Base-by-base conservation (phyloP, 768 basidiomycete species). In the Boletus subcaerulescens region DNA sequence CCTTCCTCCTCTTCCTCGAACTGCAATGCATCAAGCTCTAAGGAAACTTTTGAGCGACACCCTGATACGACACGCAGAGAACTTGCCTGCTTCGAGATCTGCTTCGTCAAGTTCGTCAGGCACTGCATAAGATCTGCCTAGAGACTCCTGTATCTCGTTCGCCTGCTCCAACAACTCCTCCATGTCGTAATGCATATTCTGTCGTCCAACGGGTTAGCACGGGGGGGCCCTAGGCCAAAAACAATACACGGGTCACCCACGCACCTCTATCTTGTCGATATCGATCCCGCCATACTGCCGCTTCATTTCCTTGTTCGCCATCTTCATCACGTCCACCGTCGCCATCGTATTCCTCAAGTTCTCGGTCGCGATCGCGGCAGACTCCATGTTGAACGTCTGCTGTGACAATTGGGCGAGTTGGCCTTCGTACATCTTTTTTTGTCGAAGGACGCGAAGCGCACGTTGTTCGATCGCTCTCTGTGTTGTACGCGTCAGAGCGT, bases 301-400 rank as follows among this genome's bases (percentile, higher is more conserved):
- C 76, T 84, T 84, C 74, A 99, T 81, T 71, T 98, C 95, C 76
- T 95, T 98, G 75, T 98, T 98, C 17, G 97, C 95, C 17, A 80
- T 66, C 68, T 93, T 84, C 94, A 99, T 98, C 6, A 94, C 97
- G 60, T 97, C 93, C 29, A 98, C 84, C 0, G 97, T 98, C 13
- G 93, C 96, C 96, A 99, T 98, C 64, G 97, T 98, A 70, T 98
- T 98, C 60, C 93, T 85, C 64, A 98, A 73, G 72, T 98, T 98
- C 75, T 98, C 97, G n/a, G 96, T 98, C 10, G 92, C 87, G 65
- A 98, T 84, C 14, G 90, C 83, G 13, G 95, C 89, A 51, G 91
- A 93, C 75, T 99, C 95, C 91, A 98, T 98, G 73, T 99, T 98
- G 77, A 93, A 98, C 22, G 91, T 87, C 71, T 98, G 97, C 69